phyloP scores from a whole-genome alignment of 192 early-diverging fungal genomes.

The Coemansia aciculifera region DNA sequence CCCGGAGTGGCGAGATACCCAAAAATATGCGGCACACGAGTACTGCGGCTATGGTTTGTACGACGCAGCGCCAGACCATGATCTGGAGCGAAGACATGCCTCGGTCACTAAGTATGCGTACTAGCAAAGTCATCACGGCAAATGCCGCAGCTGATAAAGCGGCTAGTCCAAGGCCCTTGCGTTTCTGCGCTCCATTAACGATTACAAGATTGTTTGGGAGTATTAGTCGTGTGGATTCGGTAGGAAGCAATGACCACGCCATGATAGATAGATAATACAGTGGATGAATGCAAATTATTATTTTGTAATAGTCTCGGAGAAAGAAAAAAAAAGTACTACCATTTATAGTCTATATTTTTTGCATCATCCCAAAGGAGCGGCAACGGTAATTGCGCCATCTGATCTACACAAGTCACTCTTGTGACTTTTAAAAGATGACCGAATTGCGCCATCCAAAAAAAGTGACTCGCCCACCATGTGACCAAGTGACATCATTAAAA shows the following conservation, averaged over 20 bases:
- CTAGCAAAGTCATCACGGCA: slow-evolving; percentile 25
- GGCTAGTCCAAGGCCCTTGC: slow-evolving; percentile 19
- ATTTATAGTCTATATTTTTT: background rate
- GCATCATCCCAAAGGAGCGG: background rate
- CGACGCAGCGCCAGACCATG: slow-evolving; percentile 27
- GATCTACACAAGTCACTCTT: background rate
- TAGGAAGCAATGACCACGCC: slow-evolving; percentile 4
- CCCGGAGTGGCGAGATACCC: slow-evolving; percentile 11
- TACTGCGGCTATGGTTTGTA: slow-evolving; percentile 12
- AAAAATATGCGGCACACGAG: background rate
- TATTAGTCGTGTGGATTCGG: background rate
- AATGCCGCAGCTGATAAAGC: slow-evolving; percentile 27
- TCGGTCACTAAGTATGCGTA: slow-evolving; percentile 14
- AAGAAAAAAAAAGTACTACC: background rate
- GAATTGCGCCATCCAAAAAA: background rate
- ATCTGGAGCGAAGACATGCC: slow-evolving; percentile 31
- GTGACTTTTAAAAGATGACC: background rate
- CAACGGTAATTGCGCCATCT: background rate
- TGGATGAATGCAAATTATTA: background rate
- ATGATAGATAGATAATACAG: background rate
- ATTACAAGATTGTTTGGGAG: background rate
- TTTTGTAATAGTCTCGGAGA: background rate
- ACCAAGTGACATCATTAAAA: too few relatives aligned
- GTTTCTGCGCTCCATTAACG: background rate
- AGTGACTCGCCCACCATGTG: too few relatives aligned